These are phyloP conservation scores for Didymella sp. DNA, from an alignment of 2,329 filamentous ascomycete species.

Conservation along the genomic window DNA sequence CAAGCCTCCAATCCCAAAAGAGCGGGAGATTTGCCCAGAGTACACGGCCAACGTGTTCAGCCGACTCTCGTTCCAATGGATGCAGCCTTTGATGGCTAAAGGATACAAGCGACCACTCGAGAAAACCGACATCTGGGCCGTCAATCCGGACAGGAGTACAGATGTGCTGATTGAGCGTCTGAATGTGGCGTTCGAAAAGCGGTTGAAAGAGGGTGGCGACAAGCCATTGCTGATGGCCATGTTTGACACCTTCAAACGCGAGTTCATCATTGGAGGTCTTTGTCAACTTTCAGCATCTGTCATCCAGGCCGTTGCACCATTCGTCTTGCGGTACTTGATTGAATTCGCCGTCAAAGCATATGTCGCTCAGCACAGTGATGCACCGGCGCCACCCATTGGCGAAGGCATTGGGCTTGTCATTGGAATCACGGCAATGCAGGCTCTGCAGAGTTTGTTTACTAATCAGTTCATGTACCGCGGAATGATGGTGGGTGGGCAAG, in stretches of 20 bases:
- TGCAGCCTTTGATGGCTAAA: constrained; percentile 80
- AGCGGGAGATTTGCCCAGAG: constrained; percentile 68
- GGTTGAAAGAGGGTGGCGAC: constrained; percentile 72
- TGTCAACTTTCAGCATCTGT: constrained; percentile 77
- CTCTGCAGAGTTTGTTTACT: constrained; percentile 77
- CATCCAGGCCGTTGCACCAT: constrained; percentile 80
- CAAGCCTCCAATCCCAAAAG: constrained; percentile 63
- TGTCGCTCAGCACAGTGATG: constrained; percentile 61
- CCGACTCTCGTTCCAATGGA: constrained; percentile 84
- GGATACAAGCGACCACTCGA: constrained; percentile 88
- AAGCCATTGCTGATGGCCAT: constrained; percentile 80
- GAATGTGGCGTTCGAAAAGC: constrained; percentile 70
- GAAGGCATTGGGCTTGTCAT: constrained; percentile 82
- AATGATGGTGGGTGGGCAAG: constrained; percentile 88
- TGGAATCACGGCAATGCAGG: constrained; percentile 85
- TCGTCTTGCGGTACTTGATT: constrained; percentile 85
- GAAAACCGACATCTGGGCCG: constrained; percentile 82
- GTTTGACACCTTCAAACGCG: constrained; percentile 82
- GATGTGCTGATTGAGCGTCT: constrained; percentile 72
- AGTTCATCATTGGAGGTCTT: constrained; percentile 84
- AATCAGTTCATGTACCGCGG: constrained; percentile 94
- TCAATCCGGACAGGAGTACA: constrained; percentile 81
- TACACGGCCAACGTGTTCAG: constrained; percentile 77
- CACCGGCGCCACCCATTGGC: constrained; percentile 71
- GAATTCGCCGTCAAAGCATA: constrained; percentile 83